Evolutionary conservation across 2,329 filamentous ascomycete genomes (phyloP), one percentile per base, ranked within the genome.

Genomic region (Macroventuria anomochaeta): DNA sequence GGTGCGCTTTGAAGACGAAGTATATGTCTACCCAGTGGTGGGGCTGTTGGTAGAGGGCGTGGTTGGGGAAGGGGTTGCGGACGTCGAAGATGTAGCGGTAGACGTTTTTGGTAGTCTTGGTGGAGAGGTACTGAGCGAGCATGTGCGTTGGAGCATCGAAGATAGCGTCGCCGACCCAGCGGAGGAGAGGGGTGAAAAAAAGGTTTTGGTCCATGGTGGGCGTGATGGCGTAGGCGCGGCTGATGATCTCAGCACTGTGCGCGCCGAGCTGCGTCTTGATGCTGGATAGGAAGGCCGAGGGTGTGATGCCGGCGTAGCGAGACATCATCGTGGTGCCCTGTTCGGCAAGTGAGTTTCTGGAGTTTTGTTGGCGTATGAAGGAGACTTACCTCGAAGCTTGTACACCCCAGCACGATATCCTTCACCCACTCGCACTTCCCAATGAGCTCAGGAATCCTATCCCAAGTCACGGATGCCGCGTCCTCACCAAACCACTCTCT

Each of bases 401-500:
- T 76, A 57, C 77, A 74, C 1, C 80, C 80, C 13, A 82, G 69
- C 10, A 81, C 59, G 10, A 81, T 55, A 15, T 73, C 71, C 25
- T 76, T 60, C 23, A 76, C 77, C 79, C 79, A 82, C 6, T 68
- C 55, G 29, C 63, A 69, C 2, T 53, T 44, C 10, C 48, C 56
- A 1, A 67, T 28, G 7, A 67, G 32, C 13, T 61, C 50, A 0
- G 56, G 55, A 7, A 63, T 36, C 7, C 44, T 48, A 20, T 67
- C 60, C 66, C 67, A 70, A 0, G 64, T 63, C 8, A 67, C 38
- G 0, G 12, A 20, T 1, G 23, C 40, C 5, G 41, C 38, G 2
- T 59, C 46, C 5, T 47, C 23, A 6, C 56, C 55, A 32, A 67
- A 69, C 46, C 55, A 68, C 0, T 47, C 40, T 10, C 50, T 3